Evolutionary conservation across 345 rosid species (phyloP).

Genomic region (Brassica nigra): DNA sequence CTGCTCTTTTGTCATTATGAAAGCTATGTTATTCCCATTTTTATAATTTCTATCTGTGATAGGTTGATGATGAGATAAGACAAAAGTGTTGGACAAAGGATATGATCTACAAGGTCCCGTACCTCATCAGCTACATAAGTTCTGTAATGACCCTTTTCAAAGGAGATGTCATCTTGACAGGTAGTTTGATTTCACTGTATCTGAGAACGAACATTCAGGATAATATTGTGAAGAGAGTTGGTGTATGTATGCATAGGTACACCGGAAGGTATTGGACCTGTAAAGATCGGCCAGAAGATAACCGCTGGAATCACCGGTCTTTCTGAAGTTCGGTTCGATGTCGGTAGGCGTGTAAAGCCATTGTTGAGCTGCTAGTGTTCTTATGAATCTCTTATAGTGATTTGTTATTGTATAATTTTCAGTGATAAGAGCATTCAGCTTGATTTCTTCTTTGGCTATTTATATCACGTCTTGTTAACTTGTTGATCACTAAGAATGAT

Average conservation of each 20-base stretch:
- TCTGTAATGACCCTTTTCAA: slow-evolving; percentile 84
- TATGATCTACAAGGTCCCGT: slow-evolving; percentile 85
- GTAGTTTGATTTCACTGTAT: slow-evolving; percentile 39
- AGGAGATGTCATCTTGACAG: slow-evolving; percentile 92
- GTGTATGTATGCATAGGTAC: slow-evolving; percentile 59
- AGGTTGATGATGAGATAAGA: slow-evolving; percentile 80
- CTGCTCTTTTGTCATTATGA: neutral
- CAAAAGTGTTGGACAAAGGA: slow-evolving; percentile 84
- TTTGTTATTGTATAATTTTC: neutral
- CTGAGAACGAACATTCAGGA: neutral
- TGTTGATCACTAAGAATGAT: neutral
- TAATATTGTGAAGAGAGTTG: slow-evolving; percentile 1
- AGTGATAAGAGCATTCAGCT: neutral
- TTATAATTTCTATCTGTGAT: neutral
- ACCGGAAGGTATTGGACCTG: slow-evolving; percentile 90
- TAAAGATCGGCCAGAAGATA: slow-evolving; percentile 77
- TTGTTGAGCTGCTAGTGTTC: slow-evolving; percentile 31
- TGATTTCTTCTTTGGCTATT: neutral
- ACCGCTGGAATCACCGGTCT: slow-evolving; percentile 86
- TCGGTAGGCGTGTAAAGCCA: slow-evolving; percentile 55
- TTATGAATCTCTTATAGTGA: neutral
- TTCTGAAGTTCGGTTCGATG: slow-evolving; percentile 58
- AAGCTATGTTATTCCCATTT: slow-evolving; percentile 6
- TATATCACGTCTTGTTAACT: neutral
- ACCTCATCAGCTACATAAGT: slow-evolving; percentile 86